phyloP scores from a whole-genome alignment of 306 rosid species.

The Medicago arabica region DNA sequence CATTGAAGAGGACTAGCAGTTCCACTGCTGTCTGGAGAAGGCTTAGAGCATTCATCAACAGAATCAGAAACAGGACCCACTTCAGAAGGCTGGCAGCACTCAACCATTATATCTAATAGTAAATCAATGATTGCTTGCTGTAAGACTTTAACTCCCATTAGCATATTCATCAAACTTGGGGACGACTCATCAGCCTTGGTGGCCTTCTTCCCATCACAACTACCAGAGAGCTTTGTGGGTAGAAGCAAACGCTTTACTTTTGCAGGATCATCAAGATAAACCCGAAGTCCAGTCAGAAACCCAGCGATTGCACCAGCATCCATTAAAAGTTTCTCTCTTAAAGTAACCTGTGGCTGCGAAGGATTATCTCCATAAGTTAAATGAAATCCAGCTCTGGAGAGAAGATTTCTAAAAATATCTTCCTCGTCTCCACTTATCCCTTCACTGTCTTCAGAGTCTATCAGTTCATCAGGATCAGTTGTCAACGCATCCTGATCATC shows the following conservation, averaged over 20 bases:
- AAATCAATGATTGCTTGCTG: constrained; percentile 98
- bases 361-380: constrained; percentile 95
- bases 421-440: constrained; percentile 98
- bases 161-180: constrained; percentile 97
- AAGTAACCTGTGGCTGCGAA: constrained; percentile 94
- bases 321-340: constrained; percentile 93
- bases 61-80: constrained; percentile 66
- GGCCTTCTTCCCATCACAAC: constrained; percentile 81
- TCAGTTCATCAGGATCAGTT: constrained; percentile 94
- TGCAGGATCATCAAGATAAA: constrained; percentile 98
- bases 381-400: constrained; percentile 97
- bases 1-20: constrained; percentile 60
- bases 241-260: constrained; percentile 98
- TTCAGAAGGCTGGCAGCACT: constrained; percentile 98
- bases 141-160: constrained; percentile 98
- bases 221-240: constrained; percentile 89
- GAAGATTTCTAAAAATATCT: constrained; percentile 93
- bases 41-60: constrained; percentile 64
- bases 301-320: constrained; percentile 99
- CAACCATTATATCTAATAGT: constrained; percentile 98
- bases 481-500: constrained; percentile 98
- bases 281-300: constrained; percentile 95
- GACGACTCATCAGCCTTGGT: constrained; percentile 79
- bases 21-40: constrained; percentile 64
- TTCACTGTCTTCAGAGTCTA: constrained; percentile 97